Evolutionary conservation across 495 filamentous ascomycete species (phyloP).

Genomic region (Talaromyces stipitatus): DNA sequence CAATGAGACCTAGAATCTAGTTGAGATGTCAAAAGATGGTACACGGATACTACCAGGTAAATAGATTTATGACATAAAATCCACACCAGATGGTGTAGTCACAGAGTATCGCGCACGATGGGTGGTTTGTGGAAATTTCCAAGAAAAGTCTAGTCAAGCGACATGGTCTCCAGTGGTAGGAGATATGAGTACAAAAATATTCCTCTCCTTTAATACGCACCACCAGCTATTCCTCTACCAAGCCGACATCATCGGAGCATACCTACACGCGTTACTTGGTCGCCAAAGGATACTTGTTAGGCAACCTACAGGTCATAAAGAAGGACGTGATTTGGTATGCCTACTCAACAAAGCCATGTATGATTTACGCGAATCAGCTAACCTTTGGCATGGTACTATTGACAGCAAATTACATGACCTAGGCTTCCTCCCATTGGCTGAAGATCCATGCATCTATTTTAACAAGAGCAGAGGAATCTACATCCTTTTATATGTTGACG

Average conservation of each 20-base stretch:
- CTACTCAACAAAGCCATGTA: not conserved
- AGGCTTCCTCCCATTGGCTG: not conserved
- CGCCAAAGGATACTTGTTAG: not conserved
- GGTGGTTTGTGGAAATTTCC: constrained; percentile 3
- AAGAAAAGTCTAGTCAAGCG: not conserved
- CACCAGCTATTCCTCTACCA: not conserved
- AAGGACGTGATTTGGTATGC: not conserved
- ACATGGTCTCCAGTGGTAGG: not conserved
- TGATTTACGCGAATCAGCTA: not conserved
- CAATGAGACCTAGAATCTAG: not conserved
- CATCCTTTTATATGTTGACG: not conserved
- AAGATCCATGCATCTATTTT: not conserved
- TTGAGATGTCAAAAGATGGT: not conserved
- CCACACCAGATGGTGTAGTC: not conserved
- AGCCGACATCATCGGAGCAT: not conserved
- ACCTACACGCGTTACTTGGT: not conserved
- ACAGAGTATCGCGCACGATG: constrained; percentile 1
- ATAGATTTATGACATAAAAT: constrained; percentile 2
- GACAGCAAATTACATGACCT: not conserved
- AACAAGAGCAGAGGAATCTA: not conserved
- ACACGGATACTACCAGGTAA: not conserved
- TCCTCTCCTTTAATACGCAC: not conserved
- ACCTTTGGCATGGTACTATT: not conserved
- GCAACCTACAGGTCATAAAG: not conserved
- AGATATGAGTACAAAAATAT: not conserved